Evolutionary conservation across 129 eudicot species (phyloP), one percentile per base, ranked within the genome.

Genomic region (Solidago caesia): DNA sequence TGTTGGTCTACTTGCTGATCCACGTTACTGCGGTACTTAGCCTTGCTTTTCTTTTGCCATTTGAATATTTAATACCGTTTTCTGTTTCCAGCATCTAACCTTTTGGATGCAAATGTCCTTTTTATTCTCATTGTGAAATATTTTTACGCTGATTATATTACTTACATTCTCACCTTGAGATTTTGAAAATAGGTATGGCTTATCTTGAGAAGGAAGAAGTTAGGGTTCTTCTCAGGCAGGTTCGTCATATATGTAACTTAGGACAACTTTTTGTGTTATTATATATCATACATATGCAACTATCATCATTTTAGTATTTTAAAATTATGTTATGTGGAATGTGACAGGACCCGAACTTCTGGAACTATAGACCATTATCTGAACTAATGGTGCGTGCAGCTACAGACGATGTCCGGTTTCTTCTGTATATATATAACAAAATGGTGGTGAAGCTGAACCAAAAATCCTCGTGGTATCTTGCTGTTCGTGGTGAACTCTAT

Each of bases 391-490:
- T 90, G 67, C 89, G 94, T 61, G 98, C 96, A 72, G 98, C 98
- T 62, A 89, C 92, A 71, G 98, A 93, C 67, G 98, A 93, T 86
- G 98, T 93, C 53, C 98, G 96, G 64, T 93, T 93, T 90, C 96
- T 93, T 77, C 91, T 87, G 66, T 84, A 72, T 59, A 84, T 93
- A 62, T 88, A 88, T 76, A 82, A 93, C 52, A 93, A 88, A 85
- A 93, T 93, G 92, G 77, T 90, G 78, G 96, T 86, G 68, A 93
- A 84, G 70, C 73, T 93, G 84, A 90, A 81, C 73, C 73, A 86
- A 75, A 85, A 77, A 74, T 93, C 96, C 39, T 83, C 90, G 73
- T 93, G 98, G 97, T 62, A 84, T 83, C 98, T 93, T 68, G 84
- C 88, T n/a, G 89, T 88, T 74, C 96, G 96, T 70, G 97, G 98